phyloP scores from a whole-genome alignment of 148 eudicot genomes.

The Simmondsia chinensis region DNA sequence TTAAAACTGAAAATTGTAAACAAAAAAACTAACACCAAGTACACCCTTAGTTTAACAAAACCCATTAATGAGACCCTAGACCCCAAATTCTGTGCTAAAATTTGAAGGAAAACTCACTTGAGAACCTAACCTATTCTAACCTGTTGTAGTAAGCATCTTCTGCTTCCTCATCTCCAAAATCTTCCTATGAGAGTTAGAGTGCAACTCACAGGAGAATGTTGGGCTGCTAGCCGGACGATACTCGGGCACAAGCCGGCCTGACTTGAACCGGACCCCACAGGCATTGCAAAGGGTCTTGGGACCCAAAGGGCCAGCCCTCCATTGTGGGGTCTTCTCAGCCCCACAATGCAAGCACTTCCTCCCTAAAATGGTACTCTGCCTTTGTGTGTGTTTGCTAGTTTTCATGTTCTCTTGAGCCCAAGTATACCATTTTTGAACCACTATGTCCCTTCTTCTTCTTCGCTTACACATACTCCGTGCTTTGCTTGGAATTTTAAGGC shows the following conservation, averaged over 20 bases:
- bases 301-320: slow-evolving; percentile 84
- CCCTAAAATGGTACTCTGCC: slow-evolving; percentile 20
- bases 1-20: too few relatives aligned
- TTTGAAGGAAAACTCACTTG: too few relatives aligned
- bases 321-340: slow-evolving; percentile 80
- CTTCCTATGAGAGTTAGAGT: slow-evolving; percentile 86
- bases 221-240: slow-evolving; percentile 87
- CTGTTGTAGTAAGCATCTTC: too few relatives aligned
- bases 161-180: slow-evolving; percentile 76
- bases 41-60: too few relatives aligned
- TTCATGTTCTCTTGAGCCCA: slow-evolving; percentile 19
- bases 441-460: slow-evolving; percentile 21
- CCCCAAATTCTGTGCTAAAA: too few relatives aligned
- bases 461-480: slow-evolving; percentile 42
- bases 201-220: slow-evolving; percentile 53
- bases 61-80: too few relatives aligned
- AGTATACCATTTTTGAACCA: slow-evolving; percentile 17
- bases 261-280: slow-evolving; percentile 87
- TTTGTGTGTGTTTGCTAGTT: background rate
- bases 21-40: too few relatives aligned
- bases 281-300: slow-evolving; percentile 92
- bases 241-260: slow-evolving; percentile 79
- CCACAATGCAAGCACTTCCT: slow-evolving; percentile 72
- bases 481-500: slow-evolving; percentile 38
- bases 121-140: too few relatives aligned